Evolutionary conservation across 2,329 filamentous ascomycete genomes (phyloP), one percentile per base, ranked within the genome.

Genomic region (Botrytis deweyae): DNA sequence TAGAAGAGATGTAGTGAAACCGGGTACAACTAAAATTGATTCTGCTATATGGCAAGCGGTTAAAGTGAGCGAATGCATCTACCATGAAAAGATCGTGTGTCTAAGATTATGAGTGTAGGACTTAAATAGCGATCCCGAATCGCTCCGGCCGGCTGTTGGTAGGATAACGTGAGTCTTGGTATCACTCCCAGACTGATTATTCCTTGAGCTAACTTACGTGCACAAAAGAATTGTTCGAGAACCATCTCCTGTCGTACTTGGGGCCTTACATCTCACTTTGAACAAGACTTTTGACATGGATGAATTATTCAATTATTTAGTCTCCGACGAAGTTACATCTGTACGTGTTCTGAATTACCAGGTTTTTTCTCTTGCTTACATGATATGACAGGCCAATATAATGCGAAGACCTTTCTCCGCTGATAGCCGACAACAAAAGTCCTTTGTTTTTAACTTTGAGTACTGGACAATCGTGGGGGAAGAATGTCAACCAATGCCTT

Each of bases 381-480:
- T 40, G 20, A 66, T 29, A 55, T 40, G 20, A 22, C 14, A 79
- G 76, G 75, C 77, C 29, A 66, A 77, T 29, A 73, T 77, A 18
- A 52, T 59, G 10, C 59, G 73, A 33, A 76, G 79, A 46, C 75
- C 76, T 7, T 80, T 78, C 65, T 70, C 74, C 25, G 75, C 80
- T 3, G 82, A 86, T 42, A 78, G 82, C 7, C 82, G 86, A 12
- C 86, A 85, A 20, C 88, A 88, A 76, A 83, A 86, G 10, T 87
- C 86, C 12, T 90, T 90, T 79, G 86, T 90, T 76, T 90, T 91
- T 79, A 87, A 85, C 61, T 90, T 91, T 79, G 90, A 91, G 76
- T 91, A 90, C 79, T 90, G 89, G 78, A 91, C 89, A 8, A 84
- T 90, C 10, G 85, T 91, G 20, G 87, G 85, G 2, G 84, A 87